phyloP scores from a whole-genome alignment of 352 stramenopile species.

The Globisporangium splendens region DNA sequence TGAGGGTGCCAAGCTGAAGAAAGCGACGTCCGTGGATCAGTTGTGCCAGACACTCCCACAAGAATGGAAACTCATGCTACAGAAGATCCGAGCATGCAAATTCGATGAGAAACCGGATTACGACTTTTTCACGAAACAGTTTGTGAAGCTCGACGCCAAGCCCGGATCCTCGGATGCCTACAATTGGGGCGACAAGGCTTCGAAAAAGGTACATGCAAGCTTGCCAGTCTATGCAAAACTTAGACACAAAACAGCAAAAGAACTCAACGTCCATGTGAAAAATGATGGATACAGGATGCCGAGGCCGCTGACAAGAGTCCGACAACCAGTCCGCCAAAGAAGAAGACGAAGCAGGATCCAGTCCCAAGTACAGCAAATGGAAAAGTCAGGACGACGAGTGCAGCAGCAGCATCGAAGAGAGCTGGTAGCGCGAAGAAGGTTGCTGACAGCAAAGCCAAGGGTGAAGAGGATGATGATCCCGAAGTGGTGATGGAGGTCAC shows the following conservation, averaged over 20 bases:
- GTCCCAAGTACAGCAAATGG: background rate
- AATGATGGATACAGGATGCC: background rate
- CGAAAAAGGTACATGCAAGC: conserved; percentile 14
- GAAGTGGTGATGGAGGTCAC: conserved; percentile 21
- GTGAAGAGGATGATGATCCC: conserved; percentile 16
- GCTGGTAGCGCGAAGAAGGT: conserved; percentile 9
- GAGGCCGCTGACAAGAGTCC: background rate
- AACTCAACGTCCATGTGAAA: no score
- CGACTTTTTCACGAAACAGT: conserved; percentile 51
- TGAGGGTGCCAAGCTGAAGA: conserved; percentile 74
- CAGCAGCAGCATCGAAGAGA: background rate
- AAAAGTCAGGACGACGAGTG: conserved; percentile 9
- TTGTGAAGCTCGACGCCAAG: conserved; percentile 50
- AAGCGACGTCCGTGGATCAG: conserved; percentile 37
- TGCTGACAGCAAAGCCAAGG: conserved; percentile 11
- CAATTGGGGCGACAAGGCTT: conserved; percentile 29
- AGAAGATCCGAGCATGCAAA: conserved; percentile 42
- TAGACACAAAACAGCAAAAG: no score
- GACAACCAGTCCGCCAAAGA: conserved; percentile 15
- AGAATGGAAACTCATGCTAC: conserved; percentile 62
- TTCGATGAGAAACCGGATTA: conserved; percentile 83
- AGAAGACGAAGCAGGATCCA: conserved; percentile 15
- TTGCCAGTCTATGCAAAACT: no score
- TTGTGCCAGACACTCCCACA: conserved; percentile 52
- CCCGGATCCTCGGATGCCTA: conserved; percentile 31